phyloP scores from a whole-genome alignment of 352 stramenopile genomes.

The Phytophthora boehmeriae region DNA sequence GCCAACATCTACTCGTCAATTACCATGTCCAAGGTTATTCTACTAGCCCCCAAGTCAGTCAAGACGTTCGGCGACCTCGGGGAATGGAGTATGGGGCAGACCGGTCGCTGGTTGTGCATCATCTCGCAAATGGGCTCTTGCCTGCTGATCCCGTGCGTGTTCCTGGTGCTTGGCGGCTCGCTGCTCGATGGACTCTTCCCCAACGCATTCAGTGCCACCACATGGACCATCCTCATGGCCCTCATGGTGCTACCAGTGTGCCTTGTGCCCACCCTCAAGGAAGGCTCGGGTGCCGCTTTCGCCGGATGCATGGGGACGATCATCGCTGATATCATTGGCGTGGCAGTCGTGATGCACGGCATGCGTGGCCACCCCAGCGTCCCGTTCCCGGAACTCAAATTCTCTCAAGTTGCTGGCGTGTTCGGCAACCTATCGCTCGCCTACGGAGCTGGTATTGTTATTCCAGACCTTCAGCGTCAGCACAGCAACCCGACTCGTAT shows the following conservation, averaged over 20 bases:
- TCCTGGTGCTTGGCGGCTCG: conserved; percentile 62
- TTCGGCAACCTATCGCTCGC: conserved; percentile 73
- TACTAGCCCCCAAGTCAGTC: conserved; percentile 56
- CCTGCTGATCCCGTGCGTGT: conserved; percentile 58
- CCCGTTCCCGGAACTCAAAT: conserved; percentile 46
- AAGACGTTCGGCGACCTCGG: conserved; percentile 68
- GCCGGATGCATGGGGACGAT: conserved; percentile 65
- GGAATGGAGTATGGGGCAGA: conserved; percentile 55
- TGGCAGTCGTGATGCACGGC: conserved; percentile 53
- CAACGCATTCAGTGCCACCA: conserved; percentile 45
- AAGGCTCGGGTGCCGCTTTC: conserved; percentile 62
- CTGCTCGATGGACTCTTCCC: conserved; percentile 60
- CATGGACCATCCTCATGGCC: conserved; percentile 74
- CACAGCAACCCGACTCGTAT: conserved; percentile 66
- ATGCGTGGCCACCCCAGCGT: conserved; percentile 61
- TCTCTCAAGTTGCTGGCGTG: conserved; percentile 58
- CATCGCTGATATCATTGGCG: conserved; percentile 58
- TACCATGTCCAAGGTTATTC: conserved; percentile 59
- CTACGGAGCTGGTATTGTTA: conserved; percentile 68
- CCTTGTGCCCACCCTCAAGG: conserved; percentile 65
- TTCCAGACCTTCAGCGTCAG: conserved; percentile 65
- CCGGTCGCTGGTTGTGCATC: conserved; percentile 56
- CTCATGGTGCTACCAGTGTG: conserved; percentile 54
- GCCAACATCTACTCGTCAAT: conserved; percentile 74
- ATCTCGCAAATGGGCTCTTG: conserved; percentile 64